These are phyloP conservation scores for Arthrobotrys sinensis DNA, from an alignment of 2,329 filamentous ascomycete genomes.

Conservation along the genomic window DNA sequence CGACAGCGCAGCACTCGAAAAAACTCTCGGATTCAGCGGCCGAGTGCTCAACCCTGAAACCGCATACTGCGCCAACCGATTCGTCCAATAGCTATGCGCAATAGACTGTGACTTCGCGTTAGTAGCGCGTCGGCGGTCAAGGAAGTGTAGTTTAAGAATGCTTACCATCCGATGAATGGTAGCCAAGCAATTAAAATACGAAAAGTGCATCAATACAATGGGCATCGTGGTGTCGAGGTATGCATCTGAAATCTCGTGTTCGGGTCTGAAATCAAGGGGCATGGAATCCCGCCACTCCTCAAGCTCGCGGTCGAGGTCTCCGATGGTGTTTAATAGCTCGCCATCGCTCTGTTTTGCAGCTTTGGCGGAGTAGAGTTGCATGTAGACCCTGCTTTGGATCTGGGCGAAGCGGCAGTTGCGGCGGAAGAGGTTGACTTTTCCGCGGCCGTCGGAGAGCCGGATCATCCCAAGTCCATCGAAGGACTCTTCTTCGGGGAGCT, in stretches of 20 bases:
- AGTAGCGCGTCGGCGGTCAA: slow-evolving; percentile 16
- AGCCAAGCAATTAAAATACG: slow-evolving; percentile 97
- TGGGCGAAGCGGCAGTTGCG: slow-evolving; percentile 91
- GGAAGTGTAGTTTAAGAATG: slow-evolving; percentile 19
- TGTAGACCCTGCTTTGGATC: slow-evolving; percentile 96
- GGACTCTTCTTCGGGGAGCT: slow-evolving; percentile 91
- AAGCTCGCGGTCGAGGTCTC: slow-evolving; percentile 88
- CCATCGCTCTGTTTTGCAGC: slow-evolving; percentile 93
- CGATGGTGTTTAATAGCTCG: slow-evolving; percentile 93
- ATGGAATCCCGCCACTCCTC: slow-evolving; percentile 98
- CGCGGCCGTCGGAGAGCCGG: slow-evolving; percentile 86
- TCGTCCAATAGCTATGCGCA: slow-evolving; percentile 98
- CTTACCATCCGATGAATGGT: slow-evolving; percentile 91
- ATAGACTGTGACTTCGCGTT: slow-evolving; percentile 73
- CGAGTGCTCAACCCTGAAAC: slow-evolving; percentile 93
- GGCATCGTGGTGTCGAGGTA: slow-evolving; percentile 77
- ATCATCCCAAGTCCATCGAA: slow-evolving; percentile 95
- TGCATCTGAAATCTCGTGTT: slow-evolving; percentile 90
- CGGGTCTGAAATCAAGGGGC: slow-evolving; percentile 94
- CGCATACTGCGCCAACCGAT: slow-evolving; percentile 91
- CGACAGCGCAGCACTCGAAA: slow-evolving; percentile 91
- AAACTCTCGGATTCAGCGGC: slow-evolving; percentile 92
- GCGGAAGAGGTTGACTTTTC: slow-evolving; percentile 94
- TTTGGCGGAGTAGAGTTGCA: slow-evolving; percentile 90
- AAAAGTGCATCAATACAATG: slow-evolving; percentile 93